These are phyloP conservation scores for Coccomyxa sp. DNA, from an alignment of 139 green algal genomes.

Conservation along the genomic window DNA sequence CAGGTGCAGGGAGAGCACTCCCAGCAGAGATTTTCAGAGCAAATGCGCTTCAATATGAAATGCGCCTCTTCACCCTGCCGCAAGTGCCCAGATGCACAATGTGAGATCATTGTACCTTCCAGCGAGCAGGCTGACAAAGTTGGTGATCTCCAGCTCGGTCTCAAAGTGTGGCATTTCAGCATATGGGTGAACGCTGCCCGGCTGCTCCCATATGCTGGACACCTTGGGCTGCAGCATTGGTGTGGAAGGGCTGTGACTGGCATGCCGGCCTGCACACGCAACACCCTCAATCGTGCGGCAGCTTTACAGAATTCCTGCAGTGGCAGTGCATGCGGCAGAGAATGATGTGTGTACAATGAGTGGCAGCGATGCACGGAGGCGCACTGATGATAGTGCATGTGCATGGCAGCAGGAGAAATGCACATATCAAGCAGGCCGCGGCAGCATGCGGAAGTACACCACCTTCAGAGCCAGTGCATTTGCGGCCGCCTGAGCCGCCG, in stretches of 20 bases:
- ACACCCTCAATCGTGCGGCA: too few species aligned
- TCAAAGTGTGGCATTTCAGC: conserved; percentile 76
- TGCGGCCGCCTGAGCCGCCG: neutral
- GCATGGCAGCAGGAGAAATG: neutral
- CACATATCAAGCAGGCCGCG: neutral
- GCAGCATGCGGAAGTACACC: neutral
- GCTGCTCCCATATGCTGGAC: neutral
- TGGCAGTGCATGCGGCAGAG: too few species aligned
- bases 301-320: too few species aligned
- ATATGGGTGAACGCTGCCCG: neutral
- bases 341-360: too few species aligned
- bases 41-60: too few species aligned
- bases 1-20: too few species aligned
- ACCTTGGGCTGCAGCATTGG: neutral
- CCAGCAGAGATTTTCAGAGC: too few species aligned
- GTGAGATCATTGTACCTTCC: conserved; percentile 79
- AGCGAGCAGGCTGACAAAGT: conserved; percentile 96
- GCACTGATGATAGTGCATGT: too few species aligned
- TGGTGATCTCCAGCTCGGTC: conserved; percentile 97
- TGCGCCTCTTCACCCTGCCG: too few species aligned
- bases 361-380: too few species aligned
- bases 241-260: neutral
- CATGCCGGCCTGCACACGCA: conserved; percentile 23
- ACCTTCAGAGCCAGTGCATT: too few species aligned
- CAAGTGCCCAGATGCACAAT: too few species aligned